A percentile compares a stretch with the other conserved stretches of the same genome.
phyloP scores from a whole-genome alignment of 441 rosid genomes.

The Monsonia emarginata region DNA sequence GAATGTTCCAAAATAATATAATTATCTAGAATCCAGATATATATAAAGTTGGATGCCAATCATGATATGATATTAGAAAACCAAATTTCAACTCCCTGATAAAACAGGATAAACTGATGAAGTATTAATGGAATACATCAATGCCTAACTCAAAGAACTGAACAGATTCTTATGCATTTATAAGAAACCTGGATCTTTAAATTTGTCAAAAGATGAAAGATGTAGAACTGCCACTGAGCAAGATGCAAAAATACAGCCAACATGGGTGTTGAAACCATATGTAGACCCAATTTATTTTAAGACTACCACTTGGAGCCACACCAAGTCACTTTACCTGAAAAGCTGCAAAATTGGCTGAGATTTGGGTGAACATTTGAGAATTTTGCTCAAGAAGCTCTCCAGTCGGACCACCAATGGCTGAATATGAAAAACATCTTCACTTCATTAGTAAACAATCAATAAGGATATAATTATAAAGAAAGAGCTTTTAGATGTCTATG shows the following conservation, averaged over 20 bases:
- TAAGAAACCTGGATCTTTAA: not conserved
- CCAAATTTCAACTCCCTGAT: not conserved
- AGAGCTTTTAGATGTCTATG: not conserved
- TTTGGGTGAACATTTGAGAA: slow-evolving; percentile 62
- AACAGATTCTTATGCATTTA: not conserved
- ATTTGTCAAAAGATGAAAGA: not conserved
- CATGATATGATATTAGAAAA: not conserved
- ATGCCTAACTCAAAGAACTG: not conserved
- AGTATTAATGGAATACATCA: not conserved
- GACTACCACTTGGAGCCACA: not conserved
- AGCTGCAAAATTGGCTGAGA: slow-evolving; percentile 61
- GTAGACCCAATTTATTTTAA: not conserved
- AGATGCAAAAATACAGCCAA: not conserved
- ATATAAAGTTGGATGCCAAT: not conserved
- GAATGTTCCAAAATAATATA: too few relatives aligned
- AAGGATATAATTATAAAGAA: slow-evolving; percentile 5
- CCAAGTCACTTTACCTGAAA: slow-evolving; percentile 47
- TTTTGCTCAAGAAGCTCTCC: slow-evolving; percentile 85
- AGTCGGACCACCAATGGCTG: slow-evolving; percentile 71
- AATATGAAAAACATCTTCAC: slow-evolving; percentile 12
- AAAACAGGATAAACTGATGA: not conserved
- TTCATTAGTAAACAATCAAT: slow-evolving; percentile 7
- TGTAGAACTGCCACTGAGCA: not conserved
- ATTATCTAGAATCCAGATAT: too few relatives aligned
- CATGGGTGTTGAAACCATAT: not conserved